Evolutionary conservation across 306 rosid genomes (phyloP), one percentile per base, ranked within the genome.

Genomic region (Pueraria montana): DNA sequence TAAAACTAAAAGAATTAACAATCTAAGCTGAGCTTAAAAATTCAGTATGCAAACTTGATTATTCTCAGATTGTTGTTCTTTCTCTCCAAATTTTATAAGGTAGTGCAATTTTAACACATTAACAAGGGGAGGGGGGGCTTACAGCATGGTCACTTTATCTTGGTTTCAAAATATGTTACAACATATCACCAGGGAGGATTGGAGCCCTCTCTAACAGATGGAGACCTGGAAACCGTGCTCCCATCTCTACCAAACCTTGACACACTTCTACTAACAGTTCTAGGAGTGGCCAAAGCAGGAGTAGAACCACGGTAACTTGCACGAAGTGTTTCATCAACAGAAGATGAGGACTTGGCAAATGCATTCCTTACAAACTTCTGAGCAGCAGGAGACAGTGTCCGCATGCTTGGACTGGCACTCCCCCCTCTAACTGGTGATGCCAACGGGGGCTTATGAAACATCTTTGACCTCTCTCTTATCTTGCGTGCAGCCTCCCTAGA

Each of bases 341-440:
- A 75, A 12, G 99, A 89, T 0, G 98, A 86, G 12, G 91, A 83
- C 89, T 91, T 94, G 55, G 94, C 95, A 40, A 96, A 91, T 30
- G 97, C 97, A 82, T 94, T 91, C 89, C 98, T 87, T 5, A 96
- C 92, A 68, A 96, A 96, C 89, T 94, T 96, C 91, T 96, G 98
- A 11, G 99, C 99, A 24, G 99, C 99, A 45, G 94, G 91, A 68
- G 99, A 96, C 26, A 96, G 92, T 0, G 98, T 90, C 70, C 95
- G 59, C 82, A 85, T 90, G 72, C 91, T 94, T 2, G 98, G 98
- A 86, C 97, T 96, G 67, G 91, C 97, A 90, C 97, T 94, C 58
- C 98, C 97, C 4, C 94, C 93, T 90, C 97, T 89, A 56, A 65
- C 89, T 1, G 95, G 95, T 1, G 99, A 94, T 3, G 98, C 97